Conservation (phyloP, 345 rosid genomes). For the Eucalyptus grandis region DNA sequence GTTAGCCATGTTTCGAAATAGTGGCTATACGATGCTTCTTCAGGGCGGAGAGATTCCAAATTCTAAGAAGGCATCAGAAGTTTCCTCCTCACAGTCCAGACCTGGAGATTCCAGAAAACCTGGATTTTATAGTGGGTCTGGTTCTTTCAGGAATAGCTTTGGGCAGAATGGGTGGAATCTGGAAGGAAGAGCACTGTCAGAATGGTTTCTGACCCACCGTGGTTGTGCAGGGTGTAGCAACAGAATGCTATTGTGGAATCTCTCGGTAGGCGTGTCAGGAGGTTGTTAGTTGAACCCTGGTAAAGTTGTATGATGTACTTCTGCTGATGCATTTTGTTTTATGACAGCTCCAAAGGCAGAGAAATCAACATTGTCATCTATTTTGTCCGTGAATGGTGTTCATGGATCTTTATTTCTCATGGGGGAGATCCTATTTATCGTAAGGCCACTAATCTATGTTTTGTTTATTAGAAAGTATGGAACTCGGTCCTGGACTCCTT, state of each 20-base stretch:
- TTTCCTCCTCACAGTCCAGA: no score
- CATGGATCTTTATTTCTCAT: conserved; percentile 45
- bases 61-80: no score
- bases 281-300: background rate
- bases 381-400: conserved; percentile 51
- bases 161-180: conserved; percentile 36
- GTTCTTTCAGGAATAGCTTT: conserved; percentile 8
- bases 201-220: conserved; percentile 29
- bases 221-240: conserved; percentile 52
- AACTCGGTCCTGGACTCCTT: conserved; percentile 79
- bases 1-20: no score
- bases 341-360: no score
- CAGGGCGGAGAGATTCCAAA: no score
- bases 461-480: conserved; percentile 72
- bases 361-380: no score
- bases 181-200: conserved; percentile 73
- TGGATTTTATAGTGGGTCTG: conserved; percentile 8
- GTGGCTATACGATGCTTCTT: no score
- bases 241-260: conserved; percentile 51
- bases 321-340: background rate
- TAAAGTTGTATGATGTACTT: background rate
- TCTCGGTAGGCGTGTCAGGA: conserved; percentile 6
- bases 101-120: background rate
- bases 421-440: conserved; percentile 70
- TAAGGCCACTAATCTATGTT: conserved; percentile 85